These are phyloP conservation scores for Akanthomyces uredinophilus DNA, from an alignment of 2,329 filamentous ascomycete species.

Conservation along the genomic window DNA sequence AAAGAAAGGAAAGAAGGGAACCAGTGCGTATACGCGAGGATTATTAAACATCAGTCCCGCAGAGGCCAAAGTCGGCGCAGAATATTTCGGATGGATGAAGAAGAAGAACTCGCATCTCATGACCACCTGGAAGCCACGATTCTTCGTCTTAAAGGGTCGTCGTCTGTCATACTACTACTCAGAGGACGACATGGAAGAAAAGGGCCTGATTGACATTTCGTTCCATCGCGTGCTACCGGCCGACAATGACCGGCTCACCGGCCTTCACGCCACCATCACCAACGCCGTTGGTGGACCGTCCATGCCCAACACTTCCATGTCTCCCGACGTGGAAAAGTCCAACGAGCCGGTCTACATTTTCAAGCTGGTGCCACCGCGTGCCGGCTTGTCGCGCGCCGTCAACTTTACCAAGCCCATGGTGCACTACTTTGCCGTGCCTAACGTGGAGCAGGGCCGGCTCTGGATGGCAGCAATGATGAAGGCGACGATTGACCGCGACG, in stretches of 20 bases:
- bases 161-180: constrained; percentile 95
- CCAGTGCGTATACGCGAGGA: constrained; percentile 87
- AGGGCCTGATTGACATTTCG: constrained; percentile 94
- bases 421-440: constrained; percentile 96
- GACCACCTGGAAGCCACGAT: constrained; percentile 92
- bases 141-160: constrained; percentile 92
- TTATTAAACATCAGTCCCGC: constrained; percentile 73
- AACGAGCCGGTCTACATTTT: constrained; percentile 82
- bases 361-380: constrained; percentile 88
- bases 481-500: constrained; percentile 92
- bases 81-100: constrained; percentile 99
- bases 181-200: constrained; percentile 86
- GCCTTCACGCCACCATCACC: constrained; percentile 86
- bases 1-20: constrained; percentile 86
- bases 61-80: constrained; percentile 79
- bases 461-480: constrained; percentile 99
- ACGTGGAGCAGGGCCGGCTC: constrained; percentile 75
- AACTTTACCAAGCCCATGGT: constrained; percentile 97
- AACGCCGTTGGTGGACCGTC: constrained; percentile 57
- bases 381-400: constrained; percentile 81
- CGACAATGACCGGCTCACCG: constrained; percentile 84
- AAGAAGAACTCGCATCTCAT: constrained; percentile 96
- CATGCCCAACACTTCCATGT: constrained; percentile 53
- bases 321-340: constrained; percentile 37
- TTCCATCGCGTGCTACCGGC: constrained; percentile 95